phyloP scores from a whole-genome alignment of 2,329 filamentous ascomycete genomes.

The Fusarium verticillioides region DNA sequence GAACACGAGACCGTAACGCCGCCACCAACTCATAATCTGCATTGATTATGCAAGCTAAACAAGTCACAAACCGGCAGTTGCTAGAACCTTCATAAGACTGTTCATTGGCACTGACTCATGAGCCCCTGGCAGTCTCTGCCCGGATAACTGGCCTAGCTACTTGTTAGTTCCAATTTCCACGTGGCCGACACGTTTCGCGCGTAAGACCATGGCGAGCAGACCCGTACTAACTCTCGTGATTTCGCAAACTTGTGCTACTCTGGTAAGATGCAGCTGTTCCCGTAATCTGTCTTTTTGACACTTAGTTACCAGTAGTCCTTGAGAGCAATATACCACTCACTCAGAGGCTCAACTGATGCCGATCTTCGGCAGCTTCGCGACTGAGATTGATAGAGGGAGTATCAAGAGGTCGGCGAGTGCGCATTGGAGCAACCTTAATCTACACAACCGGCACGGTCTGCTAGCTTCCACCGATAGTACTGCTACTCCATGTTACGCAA shows the following conservation, averaged over 20 bases:
- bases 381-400: not conserved
- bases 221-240: not conserved
- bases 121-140: not conserved
- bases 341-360: not conserved
- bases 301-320: not conserved
- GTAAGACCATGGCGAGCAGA: not conserved
- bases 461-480: fast-evolving
- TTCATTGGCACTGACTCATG: slow-evolving; percentile 12
- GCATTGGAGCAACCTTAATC: fast-evolving
- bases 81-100: not conserved
- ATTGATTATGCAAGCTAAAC: not conserved
- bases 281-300: not conserved
- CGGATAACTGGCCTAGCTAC: not conserved
- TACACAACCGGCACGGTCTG: fast-evolving
- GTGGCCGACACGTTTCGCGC: slow-evolving; percentile 20
- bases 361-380: not conserved
- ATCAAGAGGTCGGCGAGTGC: not conserved
- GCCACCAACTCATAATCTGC: not conserved
- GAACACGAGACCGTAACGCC: not conserved
- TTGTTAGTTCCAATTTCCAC: not conserved
- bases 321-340: not conserved
- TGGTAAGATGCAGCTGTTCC: not conserved
- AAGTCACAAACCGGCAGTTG: not conserved
- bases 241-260: not conserved
- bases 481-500: not conserved